A percentile compares a stretch with the other conserved stretches of the same genome.
phyloP scores from a whole-genome alignment of 345 rosid species.

The Physaria fendleri region DNA sequence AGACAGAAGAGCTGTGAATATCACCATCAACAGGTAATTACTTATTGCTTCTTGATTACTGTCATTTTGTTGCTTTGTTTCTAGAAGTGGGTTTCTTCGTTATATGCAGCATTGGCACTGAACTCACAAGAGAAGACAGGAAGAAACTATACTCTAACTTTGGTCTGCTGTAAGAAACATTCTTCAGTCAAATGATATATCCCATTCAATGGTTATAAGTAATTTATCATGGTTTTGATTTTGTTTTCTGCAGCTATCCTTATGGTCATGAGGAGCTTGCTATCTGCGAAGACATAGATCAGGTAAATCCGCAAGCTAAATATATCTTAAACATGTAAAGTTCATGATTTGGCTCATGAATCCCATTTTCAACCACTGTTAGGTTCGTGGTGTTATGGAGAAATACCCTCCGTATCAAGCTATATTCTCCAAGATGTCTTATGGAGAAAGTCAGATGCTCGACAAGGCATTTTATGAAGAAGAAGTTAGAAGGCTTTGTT shows the following conservation, averaged over 20 bases:
- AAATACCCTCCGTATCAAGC: slow-evolving; percentile 93
- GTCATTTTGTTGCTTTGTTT: neutral
- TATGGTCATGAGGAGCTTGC: slow-evolving; percentile 93
- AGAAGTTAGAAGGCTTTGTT: slow-evolving; percentile 97
- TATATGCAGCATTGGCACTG: slow-evolving; percentile 86
- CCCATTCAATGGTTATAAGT: neutral
- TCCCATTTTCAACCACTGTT: neutral
- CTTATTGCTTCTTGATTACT: no score
- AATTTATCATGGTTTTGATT: slow-evolving; percentile 11
- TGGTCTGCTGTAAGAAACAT: slow-evolving; percentile 69
- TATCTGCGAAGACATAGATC: slow-evolving; percentile 81
- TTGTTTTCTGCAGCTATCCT: slow-evolving; percentile 45
- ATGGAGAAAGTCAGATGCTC: slow-evolving; percentile 97
- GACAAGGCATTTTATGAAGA: slow-evolving; percentile 98
- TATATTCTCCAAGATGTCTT: slow-evolving; percentile 74
- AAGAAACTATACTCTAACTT: slow-evolving; percentile 88
- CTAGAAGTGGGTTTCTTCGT: neutral
- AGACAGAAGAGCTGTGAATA: slow-evolving; percentile 36
- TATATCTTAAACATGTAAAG: neutral
- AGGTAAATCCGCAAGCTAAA: slow-evolving; percentile 39
- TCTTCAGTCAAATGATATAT: neutral
- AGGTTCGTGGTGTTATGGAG: slow-evolving; percentile 95
- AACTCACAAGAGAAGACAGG: slow-evolving; percentile 96
- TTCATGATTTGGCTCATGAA: neutral
- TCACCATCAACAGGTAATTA: slow-evolving; percentile 60